phyloP scores from a whole-genome alignment of 2,329 filamentous ascomycete species.

The Podosphaera fusca region DNA sequence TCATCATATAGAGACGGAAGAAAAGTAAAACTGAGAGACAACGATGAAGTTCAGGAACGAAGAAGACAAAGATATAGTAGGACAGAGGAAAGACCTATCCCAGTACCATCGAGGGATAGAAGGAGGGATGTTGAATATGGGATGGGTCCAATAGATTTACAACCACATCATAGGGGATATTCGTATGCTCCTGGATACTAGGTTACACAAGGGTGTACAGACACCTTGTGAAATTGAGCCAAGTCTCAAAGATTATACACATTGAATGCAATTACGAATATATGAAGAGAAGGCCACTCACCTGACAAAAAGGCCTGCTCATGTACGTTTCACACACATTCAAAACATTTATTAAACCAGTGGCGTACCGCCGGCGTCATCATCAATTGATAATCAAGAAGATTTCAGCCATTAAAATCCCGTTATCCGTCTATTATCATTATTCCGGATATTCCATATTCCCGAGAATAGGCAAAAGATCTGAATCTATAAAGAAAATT shows the following conservation, averaged over 20 bases:
- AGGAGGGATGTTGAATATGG: background rate
- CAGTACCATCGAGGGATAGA: conserved; percentile 1
- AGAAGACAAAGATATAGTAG: conserved; percentile 4
- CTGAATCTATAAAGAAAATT: too few relatives aligned
- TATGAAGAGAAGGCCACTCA: background rate
- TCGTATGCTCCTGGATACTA: background rate
- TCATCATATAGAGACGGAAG: conserved; percentile 3
- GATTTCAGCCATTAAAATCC: background rate
- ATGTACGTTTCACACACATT: background rate
- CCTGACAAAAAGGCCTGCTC: background rate
- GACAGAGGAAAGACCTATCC: background rate
- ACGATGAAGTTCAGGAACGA: conserved; percentile 6
- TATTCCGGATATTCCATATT: background rate
- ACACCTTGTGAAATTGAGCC: background rate
- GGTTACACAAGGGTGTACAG: too few relatives aligned
- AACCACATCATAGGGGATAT: background rate
- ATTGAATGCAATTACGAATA: background rate
- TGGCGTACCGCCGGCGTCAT: background rate
- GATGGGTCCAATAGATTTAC: background rate
- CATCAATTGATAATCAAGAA: background rate
- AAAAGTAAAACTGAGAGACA: conserved; percentile 11
- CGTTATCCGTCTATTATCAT: background rate
- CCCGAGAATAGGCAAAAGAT: too few relatives aligned
- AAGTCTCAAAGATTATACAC: background rate
- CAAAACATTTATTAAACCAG: background rate